Conservation (phyloP, 129 eudicot species). For the Sambucus nigra region DNA sequence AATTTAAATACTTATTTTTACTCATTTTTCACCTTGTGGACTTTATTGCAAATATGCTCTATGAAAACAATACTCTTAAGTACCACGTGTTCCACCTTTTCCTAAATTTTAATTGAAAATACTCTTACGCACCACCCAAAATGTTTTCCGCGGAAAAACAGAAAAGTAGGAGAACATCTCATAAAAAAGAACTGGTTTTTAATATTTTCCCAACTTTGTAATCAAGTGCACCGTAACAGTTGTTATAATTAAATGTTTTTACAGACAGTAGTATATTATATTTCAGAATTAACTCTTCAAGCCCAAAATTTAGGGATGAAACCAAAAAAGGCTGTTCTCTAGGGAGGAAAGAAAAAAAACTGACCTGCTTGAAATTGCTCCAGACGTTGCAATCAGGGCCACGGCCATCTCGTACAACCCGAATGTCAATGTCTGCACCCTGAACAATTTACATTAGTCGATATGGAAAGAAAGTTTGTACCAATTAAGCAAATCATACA, state of each 20-base stretch:
- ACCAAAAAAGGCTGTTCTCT: background rate
- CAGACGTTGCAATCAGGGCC: constrained; percentile 97
- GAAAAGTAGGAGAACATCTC: no score
- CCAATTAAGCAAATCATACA: background rate
- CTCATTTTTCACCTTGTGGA: no score
- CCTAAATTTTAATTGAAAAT: no score
- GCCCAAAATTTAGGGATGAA: background rate
- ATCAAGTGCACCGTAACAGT: no score
- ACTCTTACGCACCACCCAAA: no score
- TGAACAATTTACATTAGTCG: constrained; percentile 38
- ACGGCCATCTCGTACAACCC: constrained; percentile 96
- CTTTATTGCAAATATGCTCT: no score
- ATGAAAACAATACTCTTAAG: no score
- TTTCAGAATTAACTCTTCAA: background rate
- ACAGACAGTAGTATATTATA: background rate
- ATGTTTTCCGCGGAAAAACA: no score
- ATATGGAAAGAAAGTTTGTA: constrained; percentile 6
- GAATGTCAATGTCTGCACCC: constrained; percentile 99
- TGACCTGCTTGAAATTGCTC: constrained; percentile 97
- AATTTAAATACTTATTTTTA: no score
- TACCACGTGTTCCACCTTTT: no score
- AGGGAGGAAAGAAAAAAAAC: background rate
- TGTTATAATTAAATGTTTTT: background rate
- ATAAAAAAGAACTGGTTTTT: no score
- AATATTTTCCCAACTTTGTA: no score